These are phyloP conservation scores for Verticillium dahliae DNA, from an alignment of 2,329 filamentous ascomycete species.

Conservation along the genomic window DNA sequence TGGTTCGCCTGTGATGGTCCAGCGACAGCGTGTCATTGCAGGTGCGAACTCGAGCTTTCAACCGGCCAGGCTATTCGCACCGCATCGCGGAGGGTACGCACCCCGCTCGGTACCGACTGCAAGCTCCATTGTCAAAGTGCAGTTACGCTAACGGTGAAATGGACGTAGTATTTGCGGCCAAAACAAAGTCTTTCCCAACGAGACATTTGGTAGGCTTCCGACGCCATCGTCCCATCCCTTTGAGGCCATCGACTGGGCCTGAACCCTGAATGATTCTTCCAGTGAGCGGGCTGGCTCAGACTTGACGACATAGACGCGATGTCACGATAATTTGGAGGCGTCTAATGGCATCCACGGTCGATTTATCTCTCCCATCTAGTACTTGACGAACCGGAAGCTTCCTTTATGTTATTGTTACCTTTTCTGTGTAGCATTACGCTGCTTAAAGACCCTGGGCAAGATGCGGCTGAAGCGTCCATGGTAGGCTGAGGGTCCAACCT, in stretches of 20 bases:
- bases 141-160: too few relatives aligned
- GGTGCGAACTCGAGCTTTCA: neutral
- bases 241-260: too few relatives aligned
- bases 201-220: too few relatives aligned
- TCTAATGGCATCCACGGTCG: neutral
- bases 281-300: too few relatives aligned
- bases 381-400: neutral
- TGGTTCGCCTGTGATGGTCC: neutral
- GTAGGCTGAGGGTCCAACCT: neutral
- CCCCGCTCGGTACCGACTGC: neutral
- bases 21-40: neutral
- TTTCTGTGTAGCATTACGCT: neutral
- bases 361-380: neutral
- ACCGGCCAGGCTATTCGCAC: neutral
- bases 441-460: neutral
- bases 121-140: neutral
- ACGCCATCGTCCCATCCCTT: too few relatives aligned
- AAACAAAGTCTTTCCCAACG: too few relatives aligned
- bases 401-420: neutral
- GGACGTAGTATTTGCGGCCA: too few relatives aligned
- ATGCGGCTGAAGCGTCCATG: neutral
- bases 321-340: too few relatives aligned
- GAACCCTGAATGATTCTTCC: too few relatives aligned
- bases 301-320: too few relatives aligned
- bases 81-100: neutral